Conservation (phyloP, 306 rosid species). For the Acacia crassicarpa region DNA sequence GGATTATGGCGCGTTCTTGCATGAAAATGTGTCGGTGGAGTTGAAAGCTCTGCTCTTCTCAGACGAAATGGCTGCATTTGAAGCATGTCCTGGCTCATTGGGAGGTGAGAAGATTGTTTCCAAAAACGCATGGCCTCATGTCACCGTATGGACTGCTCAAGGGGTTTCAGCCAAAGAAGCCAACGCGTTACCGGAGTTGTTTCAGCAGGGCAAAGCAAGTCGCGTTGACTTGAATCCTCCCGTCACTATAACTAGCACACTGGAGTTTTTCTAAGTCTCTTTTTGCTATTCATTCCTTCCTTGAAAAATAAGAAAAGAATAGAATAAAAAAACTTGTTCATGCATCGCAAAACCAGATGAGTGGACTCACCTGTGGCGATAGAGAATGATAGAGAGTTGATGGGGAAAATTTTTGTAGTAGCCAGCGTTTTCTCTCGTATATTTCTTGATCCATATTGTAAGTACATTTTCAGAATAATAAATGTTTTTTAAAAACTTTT, state of each 20-base stretch:
- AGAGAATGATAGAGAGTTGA: conserved; percentile 24
- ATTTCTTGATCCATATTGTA: too few species aligned
- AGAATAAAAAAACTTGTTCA: neutral
- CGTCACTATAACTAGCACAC: conserved; percentile 43
- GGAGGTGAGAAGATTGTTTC: conserved; percentile 71
- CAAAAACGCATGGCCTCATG: conserved; percentile 82
- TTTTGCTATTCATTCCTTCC: conserved; percentile 15
- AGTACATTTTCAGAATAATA: too few species aligned
- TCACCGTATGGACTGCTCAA: conserved; percentile 78
- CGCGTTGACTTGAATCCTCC: conserved; percentile 72
- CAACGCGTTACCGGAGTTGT: conserved; percentile 60
- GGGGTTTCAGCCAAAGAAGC: conserved; percentile 87
- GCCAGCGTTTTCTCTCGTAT: conserved; percentile 29
- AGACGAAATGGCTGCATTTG: conserved; percentile 77
- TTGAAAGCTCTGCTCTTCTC: conserved; percentile 75
- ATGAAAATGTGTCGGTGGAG: conserved; percentile 63
- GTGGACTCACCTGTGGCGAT: neutral
- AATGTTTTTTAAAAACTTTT: too few species aligned
- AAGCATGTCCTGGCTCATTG: conserved; percentile 71
- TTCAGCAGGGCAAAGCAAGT: conserved; percentile 72
- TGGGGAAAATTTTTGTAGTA: conserved; percentile 36
- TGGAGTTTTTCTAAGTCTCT: conserved; percentile 54
- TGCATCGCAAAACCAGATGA: neutral
- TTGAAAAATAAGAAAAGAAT: neutral
- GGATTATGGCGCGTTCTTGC: conserved; percentile 58